Conservation (phyloP, 2,329 filamentous ascomycete genomes). For the Monilinia fructigena region DNA sequence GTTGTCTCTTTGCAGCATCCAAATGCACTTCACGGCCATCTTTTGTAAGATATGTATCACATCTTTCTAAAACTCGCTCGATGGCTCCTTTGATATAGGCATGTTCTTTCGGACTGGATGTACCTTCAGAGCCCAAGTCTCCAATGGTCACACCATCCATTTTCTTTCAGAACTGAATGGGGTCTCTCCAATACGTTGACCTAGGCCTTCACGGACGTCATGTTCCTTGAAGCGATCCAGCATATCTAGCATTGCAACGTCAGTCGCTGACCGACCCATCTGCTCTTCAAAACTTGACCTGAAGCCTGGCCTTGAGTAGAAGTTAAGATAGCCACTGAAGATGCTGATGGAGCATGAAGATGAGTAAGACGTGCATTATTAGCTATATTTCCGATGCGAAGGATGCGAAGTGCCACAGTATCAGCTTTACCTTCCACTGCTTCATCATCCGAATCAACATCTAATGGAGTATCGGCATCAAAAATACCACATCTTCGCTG, state of each 20-base stretch:
- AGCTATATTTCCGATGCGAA: constrained; percentile 92
- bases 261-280: constrained; percentile 96
- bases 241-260: constrained; percentile 94
- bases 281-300: constrained; percentile 67
- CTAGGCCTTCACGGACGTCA: constrained; percentile 82
- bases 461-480: constrained; percentile 54
- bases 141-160: constrained; percentile 96
- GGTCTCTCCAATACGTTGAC: constrained; percentile 78
- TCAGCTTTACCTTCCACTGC: constrained; percentile 60
- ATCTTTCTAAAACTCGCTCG: constrained; percentile 80
- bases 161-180: constrained; percentile 97
- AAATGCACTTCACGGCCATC: constrained; percentile 85
- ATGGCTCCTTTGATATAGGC: constrained; percentile 96
- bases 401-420: constrained; percentile 72
- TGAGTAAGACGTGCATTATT: constrained; percentile 86
- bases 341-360: constrained; percentile 65
- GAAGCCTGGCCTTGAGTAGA: constrained; percentile 66
- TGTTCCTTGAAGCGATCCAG: constrained; percentile 89
- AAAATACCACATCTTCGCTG: constrained; percentile 97
- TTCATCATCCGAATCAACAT: constrained; percentile 54
- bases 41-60: constrained; percentile 84
- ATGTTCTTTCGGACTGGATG: constrained; percentile 58
- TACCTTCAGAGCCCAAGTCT: constrained; percentile 39
- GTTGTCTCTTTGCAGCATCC: constrained; percentile 70
- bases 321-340: constrained; percentile 77